phyloP scores from a whole-genome alignment of 345 rosid species.

The Schrenkiella parvula region DNA sequence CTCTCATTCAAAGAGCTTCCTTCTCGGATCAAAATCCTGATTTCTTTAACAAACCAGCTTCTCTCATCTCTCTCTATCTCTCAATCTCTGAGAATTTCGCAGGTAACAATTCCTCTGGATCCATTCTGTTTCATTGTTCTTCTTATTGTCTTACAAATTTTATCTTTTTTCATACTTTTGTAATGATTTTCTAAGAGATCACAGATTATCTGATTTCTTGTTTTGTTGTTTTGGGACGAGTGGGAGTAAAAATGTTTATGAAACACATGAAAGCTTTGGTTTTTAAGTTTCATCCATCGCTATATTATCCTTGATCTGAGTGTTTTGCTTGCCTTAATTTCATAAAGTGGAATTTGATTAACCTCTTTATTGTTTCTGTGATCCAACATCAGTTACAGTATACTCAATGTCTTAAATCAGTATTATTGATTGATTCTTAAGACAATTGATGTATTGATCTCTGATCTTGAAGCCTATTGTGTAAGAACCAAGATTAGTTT shows the following conservation, averaged over 20 bases:
- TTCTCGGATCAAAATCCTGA: conserved; percentile 19
- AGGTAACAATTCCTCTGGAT: neutral
- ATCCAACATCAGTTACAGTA: neutral
- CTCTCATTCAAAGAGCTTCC: conserved; percentile 1
- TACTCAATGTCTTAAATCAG: neutral
- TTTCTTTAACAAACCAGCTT: neutral
- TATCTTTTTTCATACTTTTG: too few relatives aligned
- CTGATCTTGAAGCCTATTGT: neutral
- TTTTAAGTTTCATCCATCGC: neutral
- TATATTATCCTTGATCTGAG: neutral
- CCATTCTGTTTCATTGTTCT: too few relatives aligned
- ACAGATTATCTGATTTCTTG: neutral
- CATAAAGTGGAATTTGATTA: neutral
- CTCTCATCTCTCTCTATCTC: neutral
- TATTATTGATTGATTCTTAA: too few relatives aligned
- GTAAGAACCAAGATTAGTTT: too few relatives aligned
- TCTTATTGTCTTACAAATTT: neutral
- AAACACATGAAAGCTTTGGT: neutral
- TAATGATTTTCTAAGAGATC: neutral
- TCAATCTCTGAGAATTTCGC: neutral
- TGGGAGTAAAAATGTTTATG: neutral
- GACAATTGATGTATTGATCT: neutral
- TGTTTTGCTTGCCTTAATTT: neutral
- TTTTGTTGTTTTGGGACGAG: neutral
- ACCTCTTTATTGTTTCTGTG: neutral